Evolutionary conservation across 306 rosid species (phyloP), one percentile per base, ranked within the genome.

Genomic region (Trifolium fragiferum): DNA sequence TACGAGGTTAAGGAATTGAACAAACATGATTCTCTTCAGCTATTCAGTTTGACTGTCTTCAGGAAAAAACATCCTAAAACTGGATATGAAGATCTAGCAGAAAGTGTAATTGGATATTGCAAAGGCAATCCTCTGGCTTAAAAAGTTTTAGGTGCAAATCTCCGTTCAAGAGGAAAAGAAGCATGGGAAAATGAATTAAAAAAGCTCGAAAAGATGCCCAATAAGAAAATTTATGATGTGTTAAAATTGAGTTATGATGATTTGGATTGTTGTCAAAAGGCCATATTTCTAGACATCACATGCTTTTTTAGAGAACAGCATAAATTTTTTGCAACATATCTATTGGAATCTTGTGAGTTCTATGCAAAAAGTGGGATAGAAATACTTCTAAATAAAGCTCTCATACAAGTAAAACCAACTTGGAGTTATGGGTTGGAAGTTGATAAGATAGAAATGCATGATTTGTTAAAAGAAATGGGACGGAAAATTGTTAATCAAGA

Each of bases 401-500:
- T 75, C 19, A n/a, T 75, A 53, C 10, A n/a, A 10, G 21, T 4
- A 15, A 44, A 44, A 44, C 16, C 2, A 13, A 12, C 0, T 44
- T 44, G 50, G 16, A 0, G 0, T 44, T 5, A 0, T 0, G 12
- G 0, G 6, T 4, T 0, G 2, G 4, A 44, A 4, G 4, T 3
- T 12, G 4, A 12, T 44, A 30, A 0, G 0, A 30, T 30, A 4
- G 33, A 35, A 35, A 7, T 35, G 75, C 75, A 70, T 70, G 64
- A 53, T 16, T 70, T 70, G 75, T 33, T 70, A 51, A 2, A 12
- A 19, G 50, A 53, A 70, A 70, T 53, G 63, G 87, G 73, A 5
- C 1, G 41, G 14, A 46, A 41, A 2, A 76, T 82, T 46, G 80
- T 85, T 55, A 63, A 19, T 13, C 25, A 25, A 16, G 78, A 84